These are phyloP conservation scores for Trapa incisa DNA, from an alignment of 345 rosid genomes.

Conservation along the genomic window DNA sequence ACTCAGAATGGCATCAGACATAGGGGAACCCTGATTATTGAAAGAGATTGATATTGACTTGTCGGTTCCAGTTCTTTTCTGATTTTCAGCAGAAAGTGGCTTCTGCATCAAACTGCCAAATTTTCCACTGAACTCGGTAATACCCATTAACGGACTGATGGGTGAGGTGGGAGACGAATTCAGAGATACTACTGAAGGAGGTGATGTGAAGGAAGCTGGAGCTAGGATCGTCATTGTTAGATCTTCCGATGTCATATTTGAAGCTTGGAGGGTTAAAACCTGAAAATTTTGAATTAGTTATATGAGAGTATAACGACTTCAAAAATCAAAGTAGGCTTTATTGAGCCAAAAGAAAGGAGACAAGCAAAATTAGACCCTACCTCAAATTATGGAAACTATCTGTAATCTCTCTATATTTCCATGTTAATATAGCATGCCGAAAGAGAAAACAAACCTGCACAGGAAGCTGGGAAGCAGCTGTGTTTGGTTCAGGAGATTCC, in stretches of 20 bases:
- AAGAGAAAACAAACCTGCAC: conserved; percentile 47
- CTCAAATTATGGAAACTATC: not conserved
- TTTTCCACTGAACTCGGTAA: conserved; percentile 49
- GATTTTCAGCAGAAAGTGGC: conserved; percentile 15
- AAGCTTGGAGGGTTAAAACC: conserved; percentile 90
- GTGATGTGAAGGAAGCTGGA: conserved; percentile 77
- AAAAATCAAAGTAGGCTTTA: no score
- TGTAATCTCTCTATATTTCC: not conserved
- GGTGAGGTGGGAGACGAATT: conserved; percentile 63
- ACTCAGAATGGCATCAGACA: conserved; percentile 55
- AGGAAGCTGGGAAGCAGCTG: conserved; percentile 64
- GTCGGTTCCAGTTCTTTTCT: conserved; percentile 23
- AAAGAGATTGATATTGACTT: conserved; percentile 26
- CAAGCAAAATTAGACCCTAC: no score
- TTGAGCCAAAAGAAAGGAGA: no score
- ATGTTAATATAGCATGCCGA: not conserved
- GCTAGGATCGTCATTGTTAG: conserved; percentile 84
- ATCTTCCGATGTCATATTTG: conserved; percentile 87
- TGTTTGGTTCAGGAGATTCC: conserved; percentile 46
- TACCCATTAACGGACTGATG: conserved; percentile 48
- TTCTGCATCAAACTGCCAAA: conserved; percentile 22
- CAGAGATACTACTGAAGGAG: conserved; percentile 80
- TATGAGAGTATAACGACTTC: not conserved
- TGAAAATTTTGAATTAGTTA: conserved; percentile 19
- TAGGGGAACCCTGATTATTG: conserved; percentile 31